Evolutionary conservation across 2,329 filamentous ascomycete genomes (phyloP), one percentile per base, ranked within the genome.

Genomic region (Nemania serpens): DNA sequence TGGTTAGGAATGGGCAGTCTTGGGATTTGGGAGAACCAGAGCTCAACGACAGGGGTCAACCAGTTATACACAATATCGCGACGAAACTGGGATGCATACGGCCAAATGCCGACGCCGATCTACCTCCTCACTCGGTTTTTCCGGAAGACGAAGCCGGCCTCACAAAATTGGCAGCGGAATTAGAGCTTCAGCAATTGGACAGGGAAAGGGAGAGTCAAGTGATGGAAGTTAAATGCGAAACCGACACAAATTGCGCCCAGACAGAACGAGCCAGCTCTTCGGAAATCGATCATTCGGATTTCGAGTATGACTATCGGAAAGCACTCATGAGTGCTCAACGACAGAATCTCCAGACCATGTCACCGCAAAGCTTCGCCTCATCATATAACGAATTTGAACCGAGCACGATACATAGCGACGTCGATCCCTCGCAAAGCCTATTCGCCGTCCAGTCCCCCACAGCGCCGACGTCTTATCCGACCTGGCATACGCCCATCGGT

Each of bases 1-100:
- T 88, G 85, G 81, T 88, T 47, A 80, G 84, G 62, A 84, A 78
- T 61, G 76, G 78, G 18, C 83, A 88, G 67, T 70, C 77, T 2
- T 88, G 86, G 86, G 82, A 85, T 12, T 76, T 88, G 15, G 84
- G 82, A n/a, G 84, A 88, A 68, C 85, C 85, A 3, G 84, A 86
- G 63, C 75, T 87, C 66, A 88, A 88, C 71, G 84, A 87, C 63
- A 79, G 83, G 54, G 84, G 84, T 36, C 83, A 86, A 67, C 85
- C 86, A 2, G 81, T 88, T 25, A 86, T 88, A 55, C 86, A 88
- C 75, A 83, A 88, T 70, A 88, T 88, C 61, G 85, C 85, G 36
- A 81, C 83, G 65, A 86, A 83, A 74, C 82, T 88, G 29, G 85
- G 85, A 48, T 88, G 85, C 76, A 86, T 88, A 68, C 81, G 85